Conservation (phyloP, 805 yeast genomes). For the Spathaspora passalidarum region DNA sequence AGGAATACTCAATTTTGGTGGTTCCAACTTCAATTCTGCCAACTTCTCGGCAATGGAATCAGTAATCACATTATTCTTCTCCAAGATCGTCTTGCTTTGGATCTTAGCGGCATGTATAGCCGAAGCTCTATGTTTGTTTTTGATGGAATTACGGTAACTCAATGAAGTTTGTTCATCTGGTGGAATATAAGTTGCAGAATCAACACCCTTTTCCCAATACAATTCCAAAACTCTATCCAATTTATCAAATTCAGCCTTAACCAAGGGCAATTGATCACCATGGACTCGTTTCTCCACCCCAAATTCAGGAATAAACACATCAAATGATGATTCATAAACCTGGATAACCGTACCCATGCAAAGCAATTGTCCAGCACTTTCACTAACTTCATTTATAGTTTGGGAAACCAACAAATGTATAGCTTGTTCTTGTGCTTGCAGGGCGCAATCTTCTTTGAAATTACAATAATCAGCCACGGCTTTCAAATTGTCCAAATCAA, state of each 20-base stretch:
- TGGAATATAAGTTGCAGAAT: slow-evolving; percentile 87
- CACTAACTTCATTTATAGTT: slow-evolving; percentile 71
- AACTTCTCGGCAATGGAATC: slow-evolving; percentile 50
- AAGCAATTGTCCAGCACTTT: slow-evolving; percentile 73
- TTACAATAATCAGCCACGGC: slow-evolving; percentile 90
- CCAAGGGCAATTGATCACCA: slow-evolving; percentile 92
- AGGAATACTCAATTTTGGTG: slow-evolving; percentile 40
- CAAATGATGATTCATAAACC: slow-evolving; percentile 95
- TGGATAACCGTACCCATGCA: slow-evolving; percentile 85
- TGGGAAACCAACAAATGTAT: slow-evolving; percentile 83
- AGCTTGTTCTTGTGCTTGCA: slow-evolving; percentile 91
- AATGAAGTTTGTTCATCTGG: slow-evolving; percentile 81
- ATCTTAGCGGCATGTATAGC: slow-evolving; percentile 67
- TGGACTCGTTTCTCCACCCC: slow-evolving; percentile 96
- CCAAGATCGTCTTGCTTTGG: slow-evolving; percentile 39
- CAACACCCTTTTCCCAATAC: slow-evolving; percentile 91
- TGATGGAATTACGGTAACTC: slow-evolving; percentile 73
- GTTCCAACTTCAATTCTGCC: slow-evolving; percentile 45
- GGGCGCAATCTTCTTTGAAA: slow-evolving; percentile 93
- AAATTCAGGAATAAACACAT: slow-evolving; percentile 85
- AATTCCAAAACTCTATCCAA: slow-evolving; percentile 65
- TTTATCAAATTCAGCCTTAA: slow-evolving; percentile 89
- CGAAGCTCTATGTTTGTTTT: slow-evolving; percentile 72
- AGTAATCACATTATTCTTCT: slow-evolving; percentile 25
- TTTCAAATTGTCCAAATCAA: slow-evolving; percentile 59